phyloP scores from a whole-genome alignment of 805 yeast species.

The Hanseniaspora guilliermondii region DNA sequence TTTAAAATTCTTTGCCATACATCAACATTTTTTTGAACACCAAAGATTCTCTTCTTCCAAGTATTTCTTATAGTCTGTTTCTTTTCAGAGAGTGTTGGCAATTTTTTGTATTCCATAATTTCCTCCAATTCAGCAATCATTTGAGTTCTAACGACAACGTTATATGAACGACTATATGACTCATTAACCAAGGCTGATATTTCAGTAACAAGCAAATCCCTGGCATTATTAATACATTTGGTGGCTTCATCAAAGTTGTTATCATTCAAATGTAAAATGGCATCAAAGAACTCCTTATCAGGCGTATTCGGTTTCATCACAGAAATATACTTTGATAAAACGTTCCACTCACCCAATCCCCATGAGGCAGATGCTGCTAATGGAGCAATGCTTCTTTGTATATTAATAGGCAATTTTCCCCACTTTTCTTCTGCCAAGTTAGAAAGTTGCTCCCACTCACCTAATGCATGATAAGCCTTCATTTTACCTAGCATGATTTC shows the following conservation, averaged over 20 bases:
- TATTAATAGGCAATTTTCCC: slow-evolving; percentile 60
- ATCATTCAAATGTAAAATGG: slow-evolving; percentile 73
- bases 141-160: slow-evolving; percentile 91
- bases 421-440: slow-evolving; percentile 79
- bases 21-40: slow-evolving; percentile 94
- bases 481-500: slow-evolving; percentile 94
- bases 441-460: slow-evolving; percentile 92
- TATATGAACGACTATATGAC: slow-evolving; percentile 91
- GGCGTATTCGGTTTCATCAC: slow-evolving; percentile 90
- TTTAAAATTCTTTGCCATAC: slow-evolving; percentile 96
- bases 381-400: slow-evolving; percentile 79
- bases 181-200: slow-evolving; percentile 89
- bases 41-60: slow-evolving; percentile 84
- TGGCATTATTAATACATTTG: slow-evolving; percentile 64
- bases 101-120: slow-evolving; percentile 73
- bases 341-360: slow-evolving; percentile 96
- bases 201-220: slow-evolving; percentile 84
- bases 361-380: slow-evolving; percentile 98
- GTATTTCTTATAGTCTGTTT: slow-evolving; percentile 71
- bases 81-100: slow-evolving; percentile 73
- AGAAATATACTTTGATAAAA: slow-evolving; percentile 79
- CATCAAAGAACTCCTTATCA: slow-evolving; percentile 87
- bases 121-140: slow-evolving; percentile 96
- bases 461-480: slow-evolving; percentile 96
- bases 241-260: slow-evolving; percentile 76